Base-by-base conservation (phyloP, 1,284 basidiomycete genomes). In the Cutaneotrichosporon dermatis region DNA sequence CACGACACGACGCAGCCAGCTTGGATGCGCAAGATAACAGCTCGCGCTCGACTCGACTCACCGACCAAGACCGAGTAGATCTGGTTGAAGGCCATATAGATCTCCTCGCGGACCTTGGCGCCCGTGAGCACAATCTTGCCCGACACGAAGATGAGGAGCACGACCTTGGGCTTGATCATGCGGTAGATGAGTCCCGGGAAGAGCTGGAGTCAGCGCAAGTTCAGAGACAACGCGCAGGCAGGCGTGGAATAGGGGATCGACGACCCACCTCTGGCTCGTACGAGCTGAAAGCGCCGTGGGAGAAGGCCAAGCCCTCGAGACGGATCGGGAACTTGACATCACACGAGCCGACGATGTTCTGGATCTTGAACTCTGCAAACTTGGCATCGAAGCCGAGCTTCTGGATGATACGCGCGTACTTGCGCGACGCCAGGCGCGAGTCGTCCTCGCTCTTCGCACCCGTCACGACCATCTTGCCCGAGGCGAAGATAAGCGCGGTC, bases 141-240 rank as follows among this genome's bases (percentile, higher is more conserved):
- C 15, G 93, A 98, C 10, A 99, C 96, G 79, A 99, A 99, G 75
- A 99, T 99, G 59, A 99, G 84, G 40, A 99, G 82, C 55, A 99
- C 96, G 66, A 99, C 96, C 81, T 99, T 99, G 11, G 96, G 96
- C 80, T 99, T 98, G 80, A 98, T 90, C 96, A 99, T 99, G 70
- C 96, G 90, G 76, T 99, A 99, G 77, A 99, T 99, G 50, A 99
- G 84, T 72, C 96, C 95, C 60, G 96, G 96, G 86, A 99, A 99
- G 58, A 99, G 82, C 92, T 97, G 66, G 2, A 5, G 40, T 51
- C 15, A 57, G 43, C 3, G 52, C 40, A 11, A 25, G 46, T 50
- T 25, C 15, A n/a, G 12, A 25, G 3, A 25, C 25, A 3, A 2
- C 25, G 25, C 25, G 25, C 2, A 3, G 25, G 3, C 25, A 3